These are phyloP conservation scores for Moringa oleifera DNA, from an alignment of 345 rosid species.

Conservation along the genomic window DNA sequence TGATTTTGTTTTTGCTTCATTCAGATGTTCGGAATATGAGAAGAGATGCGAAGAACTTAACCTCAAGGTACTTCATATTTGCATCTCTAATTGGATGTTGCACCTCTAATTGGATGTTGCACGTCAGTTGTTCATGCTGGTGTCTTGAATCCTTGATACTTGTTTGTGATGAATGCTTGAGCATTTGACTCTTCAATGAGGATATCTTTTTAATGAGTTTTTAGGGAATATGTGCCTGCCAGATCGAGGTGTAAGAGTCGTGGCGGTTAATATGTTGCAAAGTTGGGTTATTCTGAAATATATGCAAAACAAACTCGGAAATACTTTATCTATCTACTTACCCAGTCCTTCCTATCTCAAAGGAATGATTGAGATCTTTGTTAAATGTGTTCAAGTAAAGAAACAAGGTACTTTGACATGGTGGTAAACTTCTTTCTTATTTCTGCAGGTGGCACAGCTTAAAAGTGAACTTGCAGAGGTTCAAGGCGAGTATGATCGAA, in stretches of 20 bases:
- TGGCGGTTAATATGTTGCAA: neutral
- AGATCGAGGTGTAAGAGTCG: too few species aligned
- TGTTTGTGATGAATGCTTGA: too few species aligned
- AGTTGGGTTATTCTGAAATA: neutral
- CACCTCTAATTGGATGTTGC: neutral
- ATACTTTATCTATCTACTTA: too few species aligned
- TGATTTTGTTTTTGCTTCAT: neutral
- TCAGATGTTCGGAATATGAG: conserved; percentile 69
- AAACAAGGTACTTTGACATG: too few species aligned
- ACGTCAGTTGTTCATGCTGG: too few species aligned
- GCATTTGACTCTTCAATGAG: too few species aligned
- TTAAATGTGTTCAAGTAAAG: too few species aligned
- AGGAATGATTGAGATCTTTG: too few species aligned
- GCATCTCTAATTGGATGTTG: conserved; percentile 1
- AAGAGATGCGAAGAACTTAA: conserved; percentile 47
- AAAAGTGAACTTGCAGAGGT: conserved; percentile 40
- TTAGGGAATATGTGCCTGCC: too few species aligned
- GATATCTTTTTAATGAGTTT: too few species aligned
- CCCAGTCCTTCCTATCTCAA: too few species aligned
- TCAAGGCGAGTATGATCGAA: conserved; percentile 31
- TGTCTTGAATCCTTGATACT: neutral
- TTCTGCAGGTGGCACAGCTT: conserved; percentile 46
- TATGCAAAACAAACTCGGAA: too few species aligned
- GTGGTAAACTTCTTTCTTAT: conserved; percentile 5
- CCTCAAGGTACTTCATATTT: conserved; percentile 45